Evolutionary conservation across 2,329 filamentous ascomycete species (phyloP).

Genomic region (Diaporthe destruens): DNA sequence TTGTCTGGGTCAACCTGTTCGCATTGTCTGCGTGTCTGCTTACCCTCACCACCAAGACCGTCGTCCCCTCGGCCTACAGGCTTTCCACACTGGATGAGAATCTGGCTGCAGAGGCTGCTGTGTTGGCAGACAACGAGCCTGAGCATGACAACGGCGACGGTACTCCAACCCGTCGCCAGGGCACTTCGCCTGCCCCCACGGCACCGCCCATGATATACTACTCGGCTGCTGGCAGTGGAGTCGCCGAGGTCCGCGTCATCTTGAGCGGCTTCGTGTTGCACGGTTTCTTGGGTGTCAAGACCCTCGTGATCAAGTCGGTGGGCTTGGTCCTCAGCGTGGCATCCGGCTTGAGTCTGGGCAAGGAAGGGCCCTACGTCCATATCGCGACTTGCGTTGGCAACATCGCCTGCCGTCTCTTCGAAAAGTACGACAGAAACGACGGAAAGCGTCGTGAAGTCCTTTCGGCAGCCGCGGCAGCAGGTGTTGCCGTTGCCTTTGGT

Average conservation of each 20-base stretch:
- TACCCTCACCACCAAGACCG: constrained; percentile 91
- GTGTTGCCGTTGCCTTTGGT: constrained; percentile 94
- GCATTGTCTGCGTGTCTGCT: constrained; percentile 80
- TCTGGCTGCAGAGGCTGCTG: constrained; percentile 74
- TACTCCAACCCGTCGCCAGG: constrained; percentile 54
- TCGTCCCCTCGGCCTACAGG: constrained; percentile 89
- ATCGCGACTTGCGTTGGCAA: constrained; percentile 96
- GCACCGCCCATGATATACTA: constrained; percentile 90
- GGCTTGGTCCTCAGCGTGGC: constrained; percentile 90
- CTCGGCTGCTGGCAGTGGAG: constrained; percentile 93
- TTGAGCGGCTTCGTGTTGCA: constrained; percentile 98
- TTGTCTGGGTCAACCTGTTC: constrained; percentile 77
- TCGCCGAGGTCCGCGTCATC: constrained; percentile 97
- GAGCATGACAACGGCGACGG: constrained; percentile 60
- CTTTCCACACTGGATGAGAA: constrained; percentile 94
- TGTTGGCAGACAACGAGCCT: constrained; percentile 54
- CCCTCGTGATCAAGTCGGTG: constrained; percentile 85
- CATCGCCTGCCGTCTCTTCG: constrained; percentile 92
- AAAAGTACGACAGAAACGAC: constrained; percentile 94
- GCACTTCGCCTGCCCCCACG: constrained; percentile 47
- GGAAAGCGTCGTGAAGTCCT: constrained; percentile 93
- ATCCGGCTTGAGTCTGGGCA: constrained; percentile 92
- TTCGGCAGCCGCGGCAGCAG: constrained; percentile 91
- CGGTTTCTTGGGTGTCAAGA: constrained; percentile 91
- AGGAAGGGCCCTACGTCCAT: constrained; percentile 97